Percentiles rank a stretch among this genome's conserved stretches.
phyloP scores from a whole-genome alignment of 306 rosid genomes.

The Dryas drummondii region DNA sequence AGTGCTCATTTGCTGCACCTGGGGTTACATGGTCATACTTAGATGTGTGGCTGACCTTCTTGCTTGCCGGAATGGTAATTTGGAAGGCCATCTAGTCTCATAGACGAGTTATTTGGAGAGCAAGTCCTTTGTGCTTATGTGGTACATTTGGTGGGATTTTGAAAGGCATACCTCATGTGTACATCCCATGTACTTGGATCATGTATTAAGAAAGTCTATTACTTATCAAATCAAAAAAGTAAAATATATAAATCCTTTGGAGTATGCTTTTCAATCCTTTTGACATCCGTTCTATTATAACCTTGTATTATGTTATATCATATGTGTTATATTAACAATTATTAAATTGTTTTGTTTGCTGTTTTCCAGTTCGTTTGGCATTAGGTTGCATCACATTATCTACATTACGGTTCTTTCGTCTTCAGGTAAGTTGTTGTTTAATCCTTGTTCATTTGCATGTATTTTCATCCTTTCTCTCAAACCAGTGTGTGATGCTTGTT shows the following conservation, averaged over 20 bases:
- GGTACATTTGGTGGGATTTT: not conserved
- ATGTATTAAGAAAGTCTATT: not conserved
- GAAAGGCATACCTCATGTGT: not conserved
- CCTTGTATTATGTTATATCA: not conserved
- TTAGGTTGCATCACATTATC: slow-evolving; percentile 63
- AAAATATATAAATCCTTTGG: not conserved
- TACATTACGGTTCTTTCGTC: slow-evolving; percentile 68
- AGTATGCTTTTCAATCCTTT: not conserved
- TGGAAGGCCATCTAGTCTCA: not conserved
- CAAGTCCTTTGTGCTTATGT: not conserved
- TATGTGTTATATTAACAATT: not conserved
- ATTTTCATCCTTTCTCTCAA: not conserved
- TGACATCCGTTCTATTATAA: not conserved
- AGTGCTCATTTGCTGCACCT: not conserved
- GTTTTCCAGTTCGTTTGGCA: slow-evolving; percentile 69
- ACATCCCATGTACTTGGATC: not conserved
- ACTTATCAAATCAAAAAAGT: not conserved
- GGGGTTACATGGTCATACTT: not conserved
- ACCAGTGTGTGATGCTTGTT: slow-evolving; percentile 1
- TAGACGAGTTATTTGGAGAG: not conserved
- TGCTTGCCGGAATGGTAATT: not conserved
- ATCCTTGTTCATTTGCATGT: slow-evolving; percentile 1
- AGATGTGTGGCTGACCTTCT: not conserved
- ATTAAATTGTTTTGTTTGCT: slow-evolving; percentile 32
- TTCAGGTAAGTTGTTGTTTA: slow-evolving; percentile 49